Evolutionary conservation across 352 stramenopile species (phyloP), one percentile per base, ranked within the genome.

Genomic region (Phytophthora foliorum): DNA sequence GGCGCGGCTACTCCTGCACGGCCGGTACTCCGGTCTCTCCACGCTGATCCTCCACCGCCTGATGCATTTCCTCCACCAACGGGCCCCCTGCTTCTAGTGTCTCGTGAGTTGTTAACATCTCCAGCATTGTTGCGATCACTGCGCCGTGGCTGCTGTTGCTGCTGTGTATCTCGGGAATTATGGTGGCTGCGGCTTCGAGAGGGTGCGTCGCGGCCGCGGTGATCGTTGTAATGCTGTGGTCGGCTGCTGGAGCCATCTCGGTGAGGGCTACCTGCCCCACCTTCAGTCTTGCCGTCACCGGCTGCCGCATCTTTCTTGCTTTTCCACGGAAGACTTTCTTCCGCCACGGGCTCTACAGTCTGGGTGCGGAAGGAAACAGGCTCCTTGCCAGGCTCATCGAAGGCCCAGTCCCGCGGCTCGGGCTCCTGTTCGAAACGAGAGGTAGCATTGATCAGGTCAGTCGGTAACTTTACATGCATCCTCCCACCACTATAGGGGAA

Each of bases 351-450:
- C 58, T 95, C 86, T 9, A 96, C 81, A 13, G 73, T 95, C 45
- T 96, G 89, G 21, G 87, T 95, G 32, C 86, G 89, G 71, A 96
- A 96, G 27, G 87, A 86, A 19, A 96, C 79, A 24, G 89, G 89
- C 60, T 96, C 89, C 48, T 95, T 96, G 1, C 88, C 88, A 34
- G 89, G 89, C 52, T 96, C 89, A 42, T 96, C 89, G 44, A 96
- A 94, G 4, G 89, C 82, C 88, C 88, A 96, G 69, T 96, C 89
- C 4, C 89, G 82, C 41, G 89, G 89, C 52, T 94, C 88, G 3
- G 89, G 89, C 39, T 96, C 89, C 88, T 95, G 48, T 32, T 44
- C 14, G 31, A 14, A 49, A 25, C 11, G 10, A 22, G 11, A 54
- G 16, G 14, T n/a, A 41, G 21, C 38, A 9, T 46, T 50, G 38